These are phyloP conservation scores for Brassica carinata DNA, from an alignment of 345 rosid species.

Conservation along the genomic window DNA sequence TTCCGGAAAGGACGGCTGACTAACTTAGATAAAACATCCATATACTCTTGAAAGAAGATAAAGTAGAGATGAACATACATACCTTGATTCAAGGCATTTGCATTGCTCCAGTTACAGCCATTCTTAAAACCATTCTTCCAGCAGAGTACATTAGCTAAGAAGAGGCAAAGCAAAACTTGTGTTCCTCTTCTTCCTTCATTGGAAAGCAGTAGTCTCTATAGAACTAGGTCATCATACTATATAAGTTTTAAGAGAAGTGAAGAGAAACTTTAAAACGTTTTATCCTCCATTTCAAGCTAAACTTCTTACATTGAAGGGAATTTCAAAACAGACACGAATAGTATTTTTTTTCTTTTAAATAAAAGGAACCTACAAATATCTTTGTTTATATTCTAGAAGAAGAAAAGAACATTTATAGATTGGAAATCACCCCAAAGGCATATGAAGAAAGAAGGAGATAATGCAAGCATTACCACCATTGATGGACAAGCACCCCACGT, in stretches of 20 bases:
- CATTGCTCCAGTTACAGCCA: conserved; percentile 12
- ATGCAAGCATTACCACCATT: conserved; percentile 74
- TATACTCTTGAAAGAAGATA: conserved; percentile 8
- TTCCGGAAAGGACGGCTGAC: background rate
- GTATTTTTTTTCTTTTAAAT: background rate
- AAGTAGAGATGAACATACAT: background rate
- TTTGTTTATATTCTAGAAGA: conserved; percentile 36
- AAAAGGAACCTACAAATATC: no score
- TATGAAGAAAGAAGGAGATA: background rate
- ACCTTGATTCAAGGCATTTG: conserved; percentile 27
- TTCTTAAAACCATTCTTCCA: conserved; percentile 3
- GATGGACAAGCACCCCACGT: conserved; percentile 95
- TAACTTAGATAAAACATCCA: background rate
- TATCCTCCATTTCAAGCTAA: conserved; percentile 36
- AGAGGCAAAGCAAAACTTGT: conserved; percentile 17
- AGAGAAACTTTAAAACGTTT: conserved; percentile 19
- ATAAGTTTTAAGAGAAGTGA: conserved; percentile 10
- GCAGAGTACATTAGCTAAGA: background rate
- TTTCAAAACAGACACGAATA: conserved; percentile 19
- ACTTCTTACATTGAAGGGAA: conserved; percentile 48
- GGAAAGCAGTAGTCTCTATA: background rate
- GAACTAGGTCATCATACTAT: background rate
- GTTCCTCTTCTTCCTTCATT: conserved; percentile 8
- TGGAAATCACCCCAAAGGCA: conserved; percentile 20
- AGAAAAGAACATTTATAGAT: conserved; percentile 35